Percentiles rank a stretch among this genome's conserved stretches.
phyloP scores from a whole-genome alignment of 2,329 filamentous ascomycete species.

The Furcasterigmium sp. region DNA sequence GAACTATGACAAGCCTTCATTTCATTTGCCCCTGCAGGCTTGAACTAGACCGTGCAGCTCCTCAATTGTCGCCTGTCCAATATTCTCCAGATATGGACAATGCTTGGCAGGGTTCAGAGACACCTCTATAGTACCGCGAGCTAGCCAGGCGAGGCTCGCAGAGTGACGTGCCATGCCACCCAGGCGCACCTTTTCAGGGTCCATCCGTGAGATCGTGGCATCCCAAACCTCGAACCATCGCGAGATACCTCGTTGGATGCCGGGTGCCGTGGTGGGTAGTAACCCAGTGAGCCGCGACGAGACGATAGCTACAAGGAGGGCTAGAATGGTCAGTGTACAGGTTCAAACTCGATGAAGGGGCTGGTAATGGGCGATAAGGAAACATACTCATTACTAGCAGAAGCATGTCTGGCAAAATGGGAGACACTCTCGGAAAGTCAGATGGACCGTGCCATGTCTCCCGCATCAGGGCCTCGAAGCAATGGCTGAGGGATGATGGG shows the following conservation, averaged over 20 bases:
- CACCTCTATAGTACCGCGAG: background rate
- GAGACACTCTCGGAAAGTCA: background rate
- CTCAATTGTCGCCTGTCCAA: background rate
- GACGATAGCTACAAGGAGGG: background rate
- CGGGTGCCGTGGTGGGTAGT: background rate
- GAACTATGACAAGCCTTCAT: too few species aligned
- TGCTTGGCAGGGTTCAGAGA: background rate
- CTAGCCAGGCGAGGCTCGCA: constrained; percentile 1
- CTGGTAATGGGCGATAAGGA: background rate
- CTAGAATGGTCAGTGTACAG: background rate
- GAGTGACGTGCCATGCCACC: constrained; percentile 1
- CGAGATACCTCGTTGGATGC: background rate
- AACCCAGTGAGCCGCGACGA: background rate
- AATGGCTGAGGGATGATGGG: constrained; percentile 9
- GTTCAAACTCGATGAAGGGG: too few species aligned
- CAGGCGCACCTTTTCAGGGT: background rate
- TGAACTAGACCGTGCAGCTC: constrained; percentile 1
- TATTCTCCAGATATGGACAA: background rate
- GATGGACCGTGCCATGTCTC: constrained; percentile 9
- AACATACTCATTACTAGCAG: background rate
- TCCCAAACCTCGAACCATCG: constrained; percentile 3
- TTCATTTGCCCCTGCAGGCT: background rate
- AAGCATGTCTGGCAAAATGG: background rate
- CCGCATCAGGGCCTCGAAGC: constrained; percentile 13
- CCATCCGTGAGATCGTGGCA: background rate